These are phyloP conservation scores for Phlegmacium glaucopus DNA, from an alignment of 768 basidiomycete species.

Conservation along the genomic window DNA sequence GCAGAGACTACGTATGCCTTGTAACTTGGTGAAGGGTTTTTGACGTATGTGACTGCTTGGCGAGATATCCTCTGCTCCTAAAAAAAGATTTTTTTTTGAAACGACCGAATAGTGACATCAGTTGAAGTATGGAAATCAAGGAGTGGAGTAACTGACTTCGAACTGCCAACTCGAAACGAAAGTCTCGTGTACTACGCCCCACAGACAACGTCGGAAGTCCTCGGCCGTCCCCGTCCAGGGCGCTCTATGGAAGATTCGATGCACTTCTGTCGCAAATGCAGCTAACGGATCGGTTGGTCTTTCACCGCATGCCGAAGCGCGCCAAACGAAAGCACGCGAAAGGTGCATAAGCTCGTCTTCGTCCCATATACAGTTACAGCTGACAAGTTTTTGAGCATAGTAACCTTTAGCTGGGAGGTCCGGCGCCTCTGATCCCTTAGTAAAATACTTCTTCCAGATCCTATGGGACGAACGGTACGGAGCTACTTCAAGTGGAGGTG, in stretches of 20 bases:
- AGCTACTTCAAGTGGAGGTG: too few species aligned
- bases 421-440: too few species aligned
- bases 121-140: too few species aligned
- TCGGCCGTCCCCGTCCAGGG: too few species aligned
- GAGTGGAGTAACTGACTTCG: too few species aligned
- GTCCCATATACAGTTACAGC: constrained; percentile 5
- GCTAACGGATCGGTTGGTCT: constrained; percentile 2
- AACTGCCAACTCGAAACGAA: background rate
- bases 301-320: constrained; percentile 7
- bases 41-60: constrained; percentile 6
- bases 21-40: constrained; percentile 3
- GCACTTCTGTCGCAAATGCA: background rate
- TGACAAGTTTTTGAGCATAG: constrained; percentile 1
- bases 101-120: too few species aligned
- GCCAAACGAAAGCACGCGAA: constrained; percentile 11
- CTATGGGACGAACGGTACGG: too few species aligned
- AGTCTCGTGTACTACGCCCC: background rate
- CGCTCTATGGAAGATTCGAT: background rate
- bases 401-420: too few species aligned
- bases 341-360: constrained; percentile 12
- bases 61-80: background rate
- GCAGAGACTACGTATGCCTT: constrained; percentile 7
- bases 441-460: too few species aligned
- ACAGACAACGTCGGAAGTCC: background rate
- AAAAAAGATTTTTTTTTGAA: too few species aligned